phyloP scores from a whole-genome alignment of 192 early-diverging fungal species.

The Linnemannia schmuckeri region DNA sequence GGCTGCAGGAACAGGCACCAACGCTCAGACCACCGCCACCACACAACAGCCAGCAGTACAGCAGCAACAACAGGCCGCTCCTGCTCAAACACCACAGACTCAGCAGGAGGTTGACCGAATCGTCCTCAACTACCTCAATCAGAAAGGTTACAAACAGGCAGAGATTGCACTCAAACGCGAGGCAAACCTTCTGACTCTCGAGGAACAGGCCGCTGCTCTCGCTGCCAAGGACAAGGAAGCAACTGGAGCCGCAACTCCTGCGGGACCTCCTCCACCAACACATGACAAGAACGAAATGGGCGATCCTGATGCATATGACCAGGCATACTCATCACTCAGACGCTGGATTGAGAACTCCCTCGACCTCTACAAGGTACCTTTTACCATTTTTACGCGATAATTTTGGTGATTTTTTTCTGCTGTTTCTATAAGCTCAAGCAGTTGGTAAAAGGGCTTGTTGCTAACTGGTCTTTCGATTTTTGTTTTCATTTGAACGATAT shows the following conservation, averaged over 20 bases:
- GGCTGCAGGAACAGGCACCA: constrained; percentile 15
- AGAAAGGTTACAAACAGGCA: constrained; percentile 78
- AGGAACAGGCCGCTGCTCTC: constrained; percentile 54
- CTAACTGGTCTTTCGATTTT: neutral
- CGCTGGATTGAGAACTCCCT: constrained; percentile 95
- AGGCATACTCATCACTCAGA: constrained; percentile 82
- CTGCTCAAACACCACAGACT: constrained; percentile 39
- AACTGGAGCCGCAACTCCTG: constrained; percentile 73
- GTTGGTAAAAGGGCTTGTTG: neutral
- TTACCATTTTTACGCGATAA: neutral
- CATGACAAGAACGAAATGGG: constrained; percentile 69
- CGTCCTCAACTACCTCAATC: constrained; percentile 74
- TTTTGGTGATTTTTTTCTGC: neutral
- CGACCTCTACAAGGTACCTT: constrained; percentile 88
- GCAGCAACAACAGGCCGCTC: constrained; percentile 18
- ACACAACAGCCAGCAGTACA: constrained; percentile 6
- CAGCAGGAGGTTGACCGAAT: constrained; percentile 69
- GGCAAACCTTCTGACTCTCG: constrained; percentile 63
- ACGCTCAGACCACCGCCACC: constrained; percentile 3
- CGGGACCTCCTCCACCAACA: constrained; percentile 47
- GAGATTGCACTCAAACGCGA: constrained; percentile 76
- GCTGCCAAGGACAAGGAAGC: constrained; percentile 64
- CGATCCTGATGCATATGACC: constrained; percentile 87
- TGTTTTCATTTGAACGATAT: constrained; percentile 3
- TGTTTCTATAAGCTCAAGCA: neutral